phyloP scores from a whole-genome alignment of 2,329 filamentous ascomycete genomes.

The Exophiala bonariae region DNA sequence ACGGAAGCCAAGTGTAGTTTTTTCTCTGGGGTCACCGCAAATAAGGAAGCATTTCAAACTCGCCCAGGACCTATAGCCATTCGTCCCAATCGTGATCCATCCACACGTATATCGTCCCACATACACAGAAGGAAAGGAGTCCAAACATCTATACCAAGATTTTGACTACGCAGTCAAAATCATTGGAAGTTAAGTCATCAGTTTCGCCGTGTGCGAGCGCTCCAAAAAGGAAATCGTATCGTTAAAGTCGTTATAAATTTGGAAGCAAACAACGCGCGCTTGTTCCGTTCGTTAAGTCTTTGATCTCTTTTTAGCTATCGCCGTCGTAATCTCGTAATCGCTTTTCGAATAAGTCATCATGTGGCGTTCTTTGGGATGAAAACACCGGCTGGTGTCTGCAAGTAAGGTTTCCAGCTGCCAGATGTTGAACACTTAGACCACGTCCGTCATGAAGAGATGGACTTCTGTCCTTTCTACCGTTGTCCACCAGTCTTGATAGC shows the following conservation, averaged over 20 bases:
- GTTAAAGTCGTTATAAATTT: slow-evolving; percentile 24
- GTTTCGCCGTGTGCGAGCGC: slow-evolving; percentile 20
- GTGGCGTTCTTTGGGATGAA: slow-evolving; percentile 14
- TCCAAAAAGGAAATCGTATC: slow-evolving; percentile 29
- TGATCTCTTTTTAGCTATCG: slow-evolving; percentile 24
- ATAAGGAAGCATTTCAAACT: slow-evolving; percentile 17
- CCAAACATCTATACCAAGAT: slow-evolving; percentile 21
- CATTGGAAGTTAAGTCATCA: slow-evolving; percentile 13
- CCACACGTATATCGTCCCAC: slow-evolving; percentile 26
- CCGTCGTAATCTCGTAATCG: slow-evolving; percentile 29
- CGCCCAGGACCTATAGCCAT: slow-evolving; percentile 15
- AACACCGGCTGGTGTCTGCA: slow-evolving; percentile 2
- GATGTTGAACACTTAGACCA: slow-evolving; percentile 10
- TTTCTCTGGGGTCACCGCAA: slow-evolving; percentile 21
- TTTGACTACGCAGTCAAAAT: slow-evolving; percentile 11
- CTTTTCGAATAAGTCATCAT: slow-evolving; percentile 25
- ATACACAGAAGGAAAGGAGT: slow-evolving; percentile 21
- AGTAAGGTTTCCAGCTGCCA: slow-evolving; percentile 17
- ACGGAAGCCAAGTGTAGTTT: slow-evolving; percentile 7
- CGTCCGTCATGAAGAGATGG: slow-evolving; percentile 13
- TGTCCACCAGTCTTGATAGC: slow-evolving; percentile 44
- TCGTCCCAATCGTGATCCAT: slow-evolving; percentile 25
- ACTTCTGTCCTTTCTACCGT: slow-evolving; percentile 11
- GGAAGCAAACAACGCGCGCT: slow-evolving; percentile 24
- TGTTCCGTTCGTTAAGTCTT: slow-evolving; percentile 27